These are phyloP conservation scores for Neonectria sp. DNA, from an alignment of 2,329 filamentous ascomycete genomes.

Conservation along the genomic window DNA sequence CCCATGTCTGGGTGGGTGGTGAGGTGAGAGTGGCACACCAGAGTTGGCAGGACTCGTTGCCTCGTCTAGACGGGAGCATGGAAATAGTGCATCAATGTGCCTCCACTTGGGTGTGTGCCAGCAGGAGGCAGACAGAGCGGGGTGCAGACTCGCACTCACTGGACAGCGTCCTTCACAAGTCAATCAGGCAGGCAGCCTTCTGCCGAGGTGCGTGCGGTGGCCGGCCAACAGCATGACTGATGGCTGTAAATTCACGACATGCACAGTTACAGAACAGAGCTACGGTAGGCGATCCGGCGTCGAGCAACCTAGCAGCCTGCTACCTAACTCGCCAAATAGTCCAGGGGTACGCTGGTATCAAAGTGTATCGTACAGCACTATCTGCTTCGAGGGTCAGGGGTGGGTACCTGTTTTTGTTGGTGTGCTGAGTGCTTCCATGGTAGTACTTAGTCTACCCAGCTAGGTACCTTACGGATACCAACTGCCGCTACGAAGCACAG, in stretches of 20 bases:
- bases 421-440: slow-evolving; percentile 3
- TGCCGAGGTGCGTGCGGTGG: slow-evolving; percentile 23
- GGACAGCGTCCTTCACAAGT: not conserved
- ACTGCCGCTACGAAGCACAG: slow-evolving; percentile 22
- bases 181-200: slow-evolving; percentile 5
- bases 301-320: slow-evolving; percentile 1
- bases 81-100: not conserved
- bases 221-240: slow-evolving; percentile 26
- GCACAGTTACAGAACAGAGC: slow-evolving; percentile 22
- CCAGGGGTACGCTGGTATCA: slow-evolving; percentile 7
- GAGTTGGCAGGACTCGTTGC: slow-evolving; percentile 7
- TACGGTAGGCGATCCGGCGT: slow-evolving; percentile 2
- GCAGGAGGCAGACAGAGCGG: not conserved
- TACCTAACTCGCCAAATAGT: not conserved
- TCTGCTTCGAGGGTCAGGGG: slow-evolving; percentile 23
- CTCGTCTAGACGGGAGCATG: not conserved
- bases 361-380: slow-evolving; percentile 23
- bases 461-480: slow-evolving; percentile 26
- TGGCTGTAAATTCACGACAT: slow-evolving; percentile 19
- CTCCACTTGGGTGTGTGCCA: not conserved
- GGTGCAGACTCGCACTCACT: not conserved
- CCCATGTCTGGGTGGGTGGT: slow-evolving; percentile 4
- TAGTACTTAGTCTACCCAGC: too few species aligned
- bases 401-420: slow-evolving; percentile 4
- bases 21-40: slow-evolving; percentile 10